Percentiles rank a stretch among this genome's conserved stretches.
Evolutionary conservation across 768 basidiomycete species (phyloP).

Genomic region (Boletus reticuloceps): DNA sequence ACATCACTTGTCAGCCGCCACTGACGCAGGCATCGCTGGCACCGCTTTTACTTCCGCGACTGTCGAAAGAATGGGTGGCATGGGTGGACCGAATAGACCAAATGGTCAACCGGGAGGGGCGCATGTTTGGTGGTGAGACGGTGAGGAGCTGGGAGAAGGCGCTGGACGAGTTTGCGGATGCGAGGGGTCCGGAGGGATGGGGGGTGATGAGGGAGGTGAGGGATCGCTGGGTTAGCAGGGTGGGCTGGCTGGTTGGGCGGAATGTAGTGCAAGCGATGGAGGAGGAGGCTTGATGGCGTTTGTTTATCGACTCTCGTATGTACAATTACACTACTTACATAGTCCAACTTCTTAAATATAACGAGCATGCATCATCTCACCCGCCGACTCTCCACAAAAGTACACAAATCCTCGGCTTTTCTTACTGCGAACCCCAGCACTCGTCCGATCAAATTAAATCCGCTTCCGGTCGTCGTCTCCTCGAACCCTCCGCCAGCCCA

Average conservation of each 20-base stretch:
- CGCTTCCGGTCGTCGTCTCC: too few species aligned
- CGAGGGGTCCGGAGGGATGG: slow-evolving; percentile 43
- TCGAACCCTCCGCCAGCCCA: too few species aligned
- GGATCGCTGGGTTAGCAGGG: slow-evolving; percentile 69
- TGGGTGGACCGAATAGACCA: slow-evolving; percentile 74
- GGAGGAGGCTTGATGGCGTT: slow-evolving; percentile 20
- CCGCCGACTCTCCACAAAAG: too few species aligned
- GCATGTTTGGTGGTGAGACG: slow-evolving; percentile 77
- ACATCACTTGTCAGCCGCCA: slow-evolving; percentile 65
- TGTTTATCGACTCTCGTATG: not conserved
- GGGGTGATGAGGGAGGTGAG: slow-evolving; percentile 43
- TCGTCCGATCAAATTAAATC: too few species aligned
- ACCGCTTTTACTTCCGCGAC: slow-evolving; percentile 58
- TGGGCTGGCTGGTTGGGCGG: slow-evolving; percentile 74
- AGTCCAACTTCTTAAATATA: not conserved
- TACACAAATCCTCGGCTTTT: too few species aligned
- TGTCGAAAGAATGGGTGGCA: slow-evolving; percentile 72
- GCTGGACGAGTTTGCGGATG: slow-evolving; percentile 63
- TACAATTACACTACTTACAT: not conserved
- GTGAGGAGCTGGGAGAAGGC: slow-evolving; percentile 67
- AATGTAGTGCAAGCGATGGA: slow-evolving; percentile 32
- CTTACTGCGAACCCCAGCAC: too few species aligned
- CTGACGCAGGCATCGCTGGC: slow-evolving; percentile 59
- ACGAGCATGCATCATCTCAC: too few species aligned
- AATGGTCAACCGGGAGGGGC: slow-evolving; percentile 65